A percentile compares a stretch with the other conserved stretches of the same genome.
These are phyloP conservation scores for Trifolium pratense DNA, from an alignment of 306 rosid species.

Conservation along the genomic window DNA sequence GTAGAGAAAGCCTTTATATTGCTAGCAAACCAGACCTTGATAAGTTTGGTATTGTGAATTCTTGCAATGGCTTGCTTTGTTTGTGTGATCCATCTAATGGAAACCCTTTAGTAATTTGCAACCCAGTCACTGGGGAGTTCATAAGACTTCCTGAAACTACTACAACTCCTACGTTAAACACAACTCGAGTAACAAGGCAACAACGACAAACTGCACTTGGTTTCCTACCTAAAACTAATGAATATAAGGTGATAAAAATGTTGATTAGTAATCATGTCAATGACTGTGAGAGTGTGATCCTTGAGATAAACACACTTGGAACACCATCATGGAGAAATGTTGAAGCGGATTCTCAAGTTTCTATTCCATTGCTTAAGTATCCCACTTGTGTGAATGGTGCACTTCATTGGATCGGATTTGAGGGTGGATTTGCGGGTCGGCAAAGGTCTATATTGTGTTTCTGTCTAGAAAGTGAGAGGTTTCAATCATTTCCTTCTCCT, in stretches of 20 bases:
- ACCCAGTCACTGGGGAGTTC: slow-evolving; percentile 40
- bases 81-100: not conserved
- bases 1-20: too few species aligned
- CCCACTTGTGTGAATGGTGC: too few species aligned
- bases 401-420: too few species aligned
- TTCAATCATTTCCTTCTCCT: not conserved
- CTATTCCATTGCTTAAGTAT: too few species aligned
- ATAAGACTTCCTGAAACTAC: not conserved
- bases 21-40: not conserved
- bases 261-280: not conserved
- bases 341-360: too few species aligned
- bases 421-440: too few species aligned
- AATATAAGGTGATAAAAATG: slow-evolving; percentile 5
- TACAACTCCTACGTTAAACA: too few species aligned
- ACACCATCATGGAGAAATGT: too few species aligned
- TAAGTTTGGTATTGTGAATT: slow-evolving; percentile 16
- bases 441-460: too few species aligned
- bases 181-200: not conserved
- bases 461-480: too few species aligned
- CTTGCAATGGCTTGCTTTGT: slow-evolving; percentile 44
- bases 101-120: slow-evolving; percentile 36
- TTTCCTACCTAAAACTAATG: slow-evolving; percentile 11
- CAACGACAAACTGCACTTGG: not conserved
- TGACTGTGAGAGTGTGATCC: not conserved
- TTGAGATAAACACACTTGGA: not conserved